A percentile compares a stretch with the other conserved stretches of the same genome.
phyloP scores from a whole-genome alignment of 768 basidiomycete species.

The Boletus rex-veris region DNA sequence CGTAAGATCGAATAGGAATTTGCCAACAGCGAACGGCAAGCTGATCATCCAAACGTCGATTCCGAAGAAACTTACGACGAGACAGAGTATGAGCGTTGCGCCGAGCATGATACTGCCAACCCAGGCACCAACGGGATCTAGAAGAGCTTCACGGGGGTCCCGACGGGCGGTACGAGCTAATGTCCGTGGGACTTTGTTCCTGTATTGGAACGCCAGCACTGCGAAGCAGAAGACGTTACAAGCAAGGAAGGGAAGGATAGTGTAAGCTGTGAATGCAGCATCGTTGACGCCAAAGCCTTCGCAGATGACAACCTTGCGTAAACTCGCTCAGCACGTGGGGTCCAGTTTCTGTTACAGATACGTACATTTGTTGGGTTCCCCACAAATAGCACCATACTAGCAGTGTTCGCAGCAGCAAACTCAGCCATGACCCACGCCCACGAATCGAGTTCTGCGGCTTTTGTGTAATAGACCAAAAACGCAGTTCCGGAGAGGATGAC shows the following conservation, averaged over 20 bases:
- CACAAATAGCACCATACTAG: slow-evolving; percentile 71
- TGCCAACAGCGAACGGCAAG: slow-evolving; percentile 73
- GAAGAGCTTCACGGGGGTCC: slow-evolving; percentile 58
- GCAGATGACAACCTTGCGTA: slow-evolving; percentile 63
- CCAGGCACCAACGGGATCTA: slow-evolving; percentile 70
- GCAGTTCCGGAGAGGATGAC: slow-evolving; percentile 89
- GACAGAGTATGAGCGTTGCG: slow-evolving; percentile 65
- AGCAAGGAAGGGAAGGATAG: slow-evolving; percentile 76
- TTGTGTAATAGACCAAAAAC: slow-evolving; percentile 86
- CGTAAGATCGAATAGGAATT: slow-evolving; percentile 63
- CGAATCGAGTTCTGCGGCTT: slow-evolving; percentile 48
- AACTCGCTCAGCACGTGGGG: background rate
- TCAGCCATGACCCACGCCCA: slow-evolving; percentile 71
- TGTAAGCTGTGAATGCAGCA: slow-evolving; percentile 76
- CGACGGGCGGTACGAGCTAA: slow-evolving; percentile 38
- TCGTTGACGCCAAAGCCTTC: slow-evolving; percentile 82
- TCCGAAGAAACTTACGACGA: slow-evolving; percentile 72
- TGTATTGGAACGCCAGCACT: slow-evolving; percentile 58
- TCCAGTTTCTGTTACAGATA: background rate
- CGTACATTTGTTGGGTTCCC: slow-evolving; percentile 86
- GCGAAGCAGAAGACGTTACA: slow-evolving; percentile 60
- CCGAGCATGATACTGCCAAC: slow-evolving; percentile 69
- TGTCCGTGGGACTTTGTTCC: slow-evolving; percentile 49
- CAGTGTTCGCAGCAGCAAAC: slow-evolving; percentile 78
- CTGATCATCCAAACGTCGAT: slow-evolving; percentile 85